Percentiles rank a stretch among this genome's conserved stretches.
These are phyloP conservation scores for Paraurostyla sp. DNA, from an alignment of 73 alveolate species.

Conservation along the genomic window DNA sequence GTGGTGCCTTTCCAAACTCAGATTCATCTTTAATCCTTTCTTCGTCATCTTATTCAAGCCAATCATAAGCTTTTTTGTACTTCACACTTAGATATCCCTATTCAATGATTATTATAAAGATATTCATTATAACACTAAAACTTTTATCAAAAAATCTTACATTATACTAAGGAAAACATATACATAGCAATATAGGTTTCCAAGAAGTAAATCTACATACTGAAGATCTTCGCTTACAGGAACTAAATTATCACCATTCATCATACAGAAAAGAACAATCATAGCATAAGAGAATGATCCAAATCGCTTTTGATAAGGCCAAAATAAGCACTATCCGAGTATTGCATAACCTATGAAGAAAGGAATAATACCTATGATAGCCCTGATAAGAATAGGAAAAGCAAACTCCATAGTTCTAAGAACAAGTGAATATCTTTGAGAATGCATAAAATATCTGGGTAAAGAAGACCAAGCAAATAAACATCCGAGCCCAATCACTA, in stretches of 20 bases:
- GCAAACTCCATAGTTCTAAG: constrained; percentile 74
- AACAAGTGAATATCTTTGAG: constrained; percentile 71
- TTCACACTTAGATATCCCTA: constrained; percentile 49
- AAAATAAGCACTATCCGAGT: constrained; percentile 83
- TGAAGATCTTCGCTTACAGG: constrained; percentile 78
- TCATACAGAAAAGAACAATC: constrained; percentile 78
- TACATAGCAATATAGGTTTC: constrained; percentile 67
- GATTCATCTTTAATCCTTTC: not conserved
- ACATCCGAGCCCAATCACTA: constrained; percentile 82
- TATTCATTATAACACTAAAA: constrained; percentile 24
- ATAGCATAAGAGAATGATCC: constrained; percentile 68
- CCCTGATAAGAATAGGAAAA: constrained; percentile 75
- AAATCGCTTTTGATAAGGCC: constrained; percentile 81
- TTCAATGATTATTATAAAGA: constrained; percentile 28
- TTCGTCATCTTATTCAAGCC: constrained; percentile 36
- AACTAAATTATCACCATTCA: constrained; percentile 85
- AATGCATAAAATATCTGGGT: constrained; percentile 76
- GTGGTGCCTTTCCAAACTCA: not conserved
- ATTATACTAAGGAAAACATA: constrained; percentile 29
- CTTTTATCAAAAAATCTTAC: not conserved
- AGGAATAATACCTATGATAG: constrained; percentile 81
- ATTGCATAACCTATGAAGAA: constrained; percentile 83
- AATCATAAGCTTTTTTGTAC: constrained; percentile 22
- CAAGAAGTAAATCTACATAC: constrained; percentile 69
- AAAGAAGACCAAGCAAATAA: constrained; percentile 76